Percentiles rank a stretch among this genome's conserved stretches.
Evolutionary conservation across 176 grass and related monocot genomes (phyloP).

Genomic region (Triticum dicoccoides): DNA sequence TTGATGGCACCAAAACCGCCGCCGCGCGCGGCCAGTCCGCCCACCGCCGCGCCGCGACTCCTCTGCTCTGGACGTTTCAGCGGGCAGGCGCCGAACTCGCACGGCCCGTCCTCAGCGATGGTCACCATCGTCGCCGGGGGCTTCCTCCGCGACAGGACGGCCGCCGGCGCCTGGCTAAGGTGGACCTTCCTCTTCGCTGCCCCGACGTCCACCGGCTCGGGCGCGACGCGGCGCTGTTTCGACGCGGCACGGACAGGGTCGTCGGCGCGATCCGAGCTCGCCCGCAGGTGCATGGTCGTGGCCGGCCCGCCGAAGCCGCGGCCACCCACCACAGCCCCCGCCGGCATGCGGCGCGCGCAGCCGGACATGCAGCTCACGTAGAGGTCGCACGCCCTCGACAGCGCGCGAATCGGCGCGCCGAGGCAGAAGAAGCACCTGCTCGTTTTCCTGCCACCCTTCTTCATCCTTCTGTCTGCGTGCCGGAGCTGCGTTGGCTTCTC

Average conservation of each 20-base stretch:
- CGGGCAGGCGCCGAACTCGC: slow-evolving; percentile 36
- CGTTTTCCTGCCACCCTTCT: not conserved
- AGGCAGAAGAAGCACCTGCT: slow-evolving; percentile 43
- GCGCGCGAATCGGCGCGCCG: slow-evolving; percentile 37
- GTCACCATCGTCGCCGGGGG: slow-evolving; percentile 27
- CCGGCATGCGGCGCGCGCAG: slow-evolving; percentile 25
- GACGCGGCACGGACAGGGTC: slow-evolving; percentile 48
- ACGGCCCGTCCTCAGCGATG: slow-evolving; percentile 53
- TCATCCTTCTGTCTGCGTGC: not conserved
- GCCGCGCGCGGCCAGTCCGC: not conserved
- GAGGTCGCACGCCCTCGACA: slow-evolving; percentile 57
- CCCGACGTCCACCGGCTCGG: not conserved
- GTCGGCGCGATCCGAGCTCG: slow-evolving; percentile 20
- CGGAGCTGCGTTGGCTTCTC: too few relatives aligned
- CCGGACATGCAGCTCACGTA: slow-evolving; percentile 63
- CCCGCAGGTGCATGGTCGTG: slow-evolving; percentile 8
- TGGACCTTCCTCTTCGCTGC: not conserved
- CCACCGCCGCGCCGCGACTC: slow-evolving; percentile 5
- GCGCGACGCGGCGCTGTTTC: slow-evolving; percentile 32
- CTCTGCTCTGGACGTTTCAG: not conserved
- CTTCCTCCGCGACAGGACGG: not conserved
- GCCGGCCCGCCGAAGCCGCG: slow-evolving; percentile 28
- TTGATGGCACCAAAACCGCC: slow-evolving; percentile 6
- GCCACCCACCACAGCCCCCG: not conserved
- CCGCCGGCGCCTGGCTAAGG: not conserved